phyloP scores from a whole-genome alignment of 257 asterid species.

The Penstemon davidsonii region DNA sequence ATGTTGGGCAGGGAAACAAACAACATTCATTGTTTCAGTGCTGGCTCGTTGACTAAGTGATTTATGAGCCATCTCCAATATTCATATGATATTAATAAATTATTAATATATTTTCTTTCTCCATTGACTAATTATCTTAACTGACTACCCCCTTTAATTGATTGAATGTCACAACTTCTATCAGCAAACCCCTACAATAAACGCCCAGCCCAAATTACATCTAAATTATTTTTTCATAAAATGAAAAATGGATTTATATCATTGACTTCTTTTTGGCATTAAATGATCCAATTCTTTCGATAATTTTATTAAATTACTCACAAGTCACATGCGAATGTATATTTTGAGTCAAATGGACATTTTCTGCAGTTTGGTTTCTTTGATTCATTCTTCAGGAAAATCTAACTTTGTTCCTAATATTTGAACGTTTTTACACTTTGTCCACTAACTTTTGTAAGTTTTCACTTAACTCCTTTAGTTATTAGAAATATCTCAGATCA shows the following conservation, averaged over 20 bases:
- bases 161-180: constrained; percentile 26
- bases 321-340: not conserved
- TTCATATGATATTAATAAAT: not conserved
- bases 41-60: constrained; percentile 32
- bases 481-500: not conserved
- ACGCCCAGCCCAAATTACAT: not conserved
- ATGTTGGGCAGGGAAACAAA: too few species aligned
- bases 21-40: constrained; percentile 1
- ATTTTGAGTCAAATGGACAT: not conserved
- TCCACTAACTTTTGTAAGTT: too few species aligned
- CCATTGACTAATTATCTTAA: constrained; percentile 20
- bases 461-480: not conserved
- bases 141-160: not conserved
- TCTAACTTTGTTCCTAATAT: not conserved
- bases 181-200: not conserved
- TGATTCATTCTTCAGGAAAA: not conserved
- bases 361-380: not conserved
- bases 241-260: not conserved
- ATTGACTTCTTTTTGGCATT: not conserved
- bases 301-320: too few species aligned
- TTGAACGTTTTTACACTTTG: not conserved
- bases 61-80: not conserved
- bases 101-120: constrained; percentile 21
- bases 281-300: not conserved
- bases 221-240: too few species aligned